Percentiles rank a stretch among this genome's conserved stretches.
Evolutionary conservation across 2,329 filamentous ascomycete species (phyloP).

Genomic region (Talaromyces verruculosus): DNA sequence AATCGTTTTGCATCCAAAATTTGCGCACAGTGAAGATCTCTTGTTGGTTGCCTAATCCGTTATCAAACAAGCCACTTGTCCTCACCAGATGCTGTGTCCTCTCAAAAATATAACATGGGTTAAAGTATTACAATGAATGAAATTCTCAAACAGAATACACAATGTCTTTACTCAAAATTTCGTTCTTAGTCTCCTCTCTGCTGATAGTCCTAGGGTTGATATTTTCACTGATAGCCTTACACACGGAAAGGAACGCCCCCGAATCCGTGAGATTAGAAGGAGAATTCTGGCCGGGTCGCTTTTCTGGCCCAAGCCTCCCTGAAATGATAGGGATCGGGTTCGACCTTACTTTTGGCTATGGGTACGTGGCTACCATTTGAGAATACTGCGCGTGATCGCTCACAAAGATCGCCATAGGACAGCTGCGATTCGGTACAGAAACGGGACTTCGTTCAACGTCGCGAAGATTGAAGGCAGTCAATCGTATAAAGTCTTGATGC

Average conservation of each 20-base stretch:
- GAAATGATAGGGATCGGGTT: neutral
- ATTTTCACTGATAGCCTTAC: neutral
- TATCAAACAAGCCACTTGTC: neutral
- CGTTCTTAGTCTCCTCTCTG: neutral
- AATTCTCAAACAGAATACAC: neutral
- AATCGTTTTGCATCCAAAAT: neutral
- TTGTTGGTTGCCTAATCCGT: neutral
- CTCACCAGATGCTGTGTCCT: neutral
- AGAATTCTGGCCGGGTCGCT: neutral
- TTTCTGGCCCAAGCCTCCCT: neutral
- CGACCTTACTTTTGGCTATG: neutral
- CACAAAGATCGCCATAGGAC: neutral
- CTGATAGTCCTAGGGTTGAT: neutral
- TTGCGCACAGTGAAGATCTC: neutral
- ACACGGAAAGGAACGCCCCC: neutral
- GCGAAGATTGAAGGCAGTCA: neutral
- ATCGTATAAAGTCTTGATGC: neutral
- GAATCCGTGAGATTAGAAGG: neutral
- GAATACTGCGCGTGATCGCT: neutral
- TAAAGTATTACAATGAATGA: neutral
- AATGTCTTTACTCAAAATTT: neutral
- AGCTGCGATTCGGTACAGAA: neutral
- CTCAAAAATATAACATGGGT: neutral
- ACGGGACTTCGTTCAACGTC: neutral
- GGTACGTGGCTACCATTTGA: neutral